Evolutionary conservation across 2,329 filamentous ascomycete species (phyloP).

Genomic region (Herpotrichia juniperi): DNA sequence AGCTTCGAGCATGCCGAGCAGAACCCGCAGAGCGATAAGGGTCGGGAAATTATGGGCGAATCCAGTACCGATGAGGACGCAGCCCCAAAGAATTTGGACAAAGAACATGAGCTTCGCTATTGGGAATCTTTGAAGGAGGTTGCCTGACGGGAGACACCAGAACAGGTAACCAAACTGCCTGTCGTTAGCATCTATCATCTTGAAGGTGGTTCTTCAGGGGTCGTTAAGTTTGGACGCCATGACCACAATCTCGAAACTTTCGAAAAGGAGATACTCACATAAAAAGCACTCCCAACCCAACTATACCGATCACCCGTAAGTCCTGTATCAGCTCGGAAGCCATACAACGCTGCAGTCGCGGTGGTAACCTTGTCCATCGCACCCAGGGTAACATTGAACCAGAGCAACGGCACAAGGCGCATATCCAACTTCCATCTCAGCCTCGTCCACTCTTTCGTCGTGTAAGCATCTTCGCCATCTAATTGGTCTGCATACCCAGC

Average conservation of each 20-base stretch:
- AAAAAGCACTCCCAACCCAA: slow-evolving; percentile 28
- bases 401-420: slow-evolving; percentile 49
- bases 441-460: slow-evolving; percentile 21
- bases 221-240: neutral
- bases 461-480: slow-evolving; percentile 34
- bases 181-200: neutral
- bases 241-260: too few relatives aligned
- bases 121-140: slow-evolving; percentile 24
- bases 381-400: slow-evolving; percentile 33
- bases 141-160: slow-evolving; percentile 23
- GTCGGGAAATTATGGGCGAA: slow-evolving; percentile 42
- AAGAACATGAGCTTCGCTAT: slow-evolving; percentile 24
- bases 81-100: slow-evolving; percentile 19
- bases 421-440: slow-evolving; percentile 52
- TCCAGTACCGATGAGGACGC: slow-evolving; percentile 20
- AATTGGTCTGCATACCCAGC: slow-evolving; percentile 35
- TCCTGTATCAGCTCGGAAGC: slow-evolving; percentile 25
- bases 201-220: slow-evolving; percentile 6
- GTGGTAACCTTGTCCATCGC: slow-evolving; percentile 27
- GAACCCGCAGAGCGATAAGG: slow-evolving; percentile 57
- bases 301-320: slow-evolving; percentile 29
- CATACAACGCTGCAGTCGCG: slow-evolving; percentile 29
- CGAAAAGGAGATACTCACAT: slow-evolving; percentile 3
- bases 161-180: slow-evolving; percentile 28
- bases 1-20: slow-evolving; percentile 62